Conservation (phyloP, 352 stramenopile species). For the Phytopythium oedochilum region DNA sequence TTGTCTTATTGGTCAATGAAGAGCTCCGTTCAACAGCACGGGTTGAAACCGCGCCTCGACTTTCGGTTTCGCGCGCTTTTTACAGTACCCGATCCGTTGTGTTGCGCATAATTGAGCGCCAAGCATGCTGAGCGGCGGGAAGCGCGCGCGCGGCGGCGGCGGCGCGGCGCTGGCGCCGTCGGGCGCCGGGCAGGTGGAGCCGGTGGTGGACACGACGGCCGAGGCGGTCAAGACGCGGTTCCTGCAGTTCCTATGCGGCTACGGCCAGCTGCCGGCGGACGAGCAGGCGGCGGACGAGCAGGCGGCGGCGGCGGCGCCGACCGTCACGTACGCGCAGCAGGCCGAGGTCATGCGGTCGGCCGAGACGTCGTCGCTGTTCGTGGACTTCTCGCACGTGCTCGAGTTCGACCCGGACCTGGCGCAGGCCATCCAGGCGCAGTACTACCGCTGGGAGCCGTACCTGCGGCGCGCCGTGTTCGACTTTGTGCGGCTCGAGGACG, state of each 20-base stretch:
- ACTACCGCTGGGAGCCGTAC: slow-evolving; percentile 84
- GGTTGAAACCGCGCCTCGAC: no score
- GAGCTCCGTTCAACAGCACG: no score
- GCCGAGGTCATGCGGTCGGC: slow-evolving; percentile 84
- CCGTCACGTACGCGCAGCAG: slow-evolving; percentile 81
- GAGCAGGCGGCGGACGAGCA: slow-evolving; percentile 7
- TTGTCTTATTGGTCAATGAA: no score
- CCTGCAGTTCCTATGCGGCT: slow-evolving; percentile 77
- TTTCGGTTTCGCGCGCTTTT: background rate
- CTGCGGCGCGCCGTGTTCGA: slow-evolving; percentile 69
- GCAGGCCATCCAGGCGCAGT: slow-evolving; percentile 79
- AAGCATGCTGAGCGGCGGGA: slow-evolving; percentile 18
- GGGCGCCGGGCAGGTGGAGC: slow-evolving; percentile 29
- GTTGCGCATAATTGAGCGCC: no score
- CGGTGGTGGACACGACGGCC: slow-evolving; percentile 67
- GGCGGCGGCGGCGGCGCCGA: slow-evolving; percentile 4
- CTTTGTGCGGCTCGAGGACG: slow-evolving; percentile 73
- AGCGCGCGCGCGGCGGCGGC: slow-evolving; percentile 33
- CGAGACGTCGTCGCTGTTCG: slow-evolving; percentile 85
- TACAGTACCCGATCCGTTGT: no score
- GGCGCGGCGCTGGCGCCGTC: slow-evolving; percentile 30
- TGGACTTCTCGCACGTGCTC: slow-evolving; percentile 83
- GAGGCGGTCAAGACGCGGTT: slow-evolving; percentile 83
- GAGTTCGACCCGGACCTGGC: slow-evolving; percentile 80
- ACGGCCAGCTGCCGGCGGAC: slow-evolving; percentile 36